Evolutionary conservation across 441 rosid species (phyloP).

Genomic region (Brassica hybrid): DNA sequence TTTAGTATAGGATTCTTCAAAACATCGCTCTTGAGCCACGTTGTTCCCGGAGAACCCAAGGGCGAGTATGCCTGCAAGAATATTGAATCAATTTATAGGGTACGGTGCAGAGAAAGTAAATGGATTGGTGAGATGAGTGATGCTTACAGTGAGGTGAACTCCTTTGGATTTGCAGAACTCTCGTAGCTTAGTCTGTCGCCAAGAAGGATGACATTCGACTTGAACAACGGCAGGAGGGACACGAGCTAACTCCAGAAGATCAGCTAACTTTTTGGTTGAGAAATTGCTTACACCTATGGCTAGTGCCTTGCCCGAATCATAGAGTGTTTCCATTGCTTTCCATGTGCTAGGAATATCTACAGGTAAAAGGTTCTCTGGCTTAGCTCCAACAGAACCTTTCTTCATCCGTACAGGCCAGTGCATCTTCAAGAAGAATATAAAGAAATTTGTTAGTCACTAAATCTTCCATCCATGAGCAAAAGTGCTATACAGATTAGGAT

Average conservation of each 20-base stretch:
- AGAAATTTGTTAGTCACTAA: neutral
- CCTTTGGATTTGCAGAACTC: slow-evolving; percentile 71
- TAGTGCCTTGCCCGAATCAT: slow-evolving; percentile 68
- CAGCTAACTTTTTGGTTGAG: slow-evolving; percentile 66
- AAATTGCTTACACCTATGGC: slow-evolving; percentile 87
- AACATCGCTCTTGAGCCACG: slow-evolving; percentile 63
- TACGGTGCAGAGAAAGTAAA: neutral
- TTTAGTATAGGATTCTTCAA: slow-evolving; percentile 56
- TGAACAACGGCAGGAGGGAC: slow-evolving; percentile 80
- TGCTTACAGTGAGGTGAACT: slow-evolving; percentile 70
- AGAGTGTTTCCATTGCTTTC: slow-evolving; percentile 48
- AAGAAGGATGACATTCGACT: slow-evolving; percentile 75
- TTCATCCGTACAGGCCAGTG: slow-evolving; percentile 69
- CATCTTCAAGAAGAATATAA: slow-evolving; percentile 9
- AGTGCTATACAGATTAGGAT: neutral
- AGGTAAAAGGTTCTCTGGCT: slow-evolving; percentile 52
- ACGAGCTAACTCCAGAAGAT: slow-evolving; percentile 61
- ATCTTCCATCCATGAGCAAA: neutral
- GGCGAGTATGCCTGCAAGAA: slow-evolving; percentile 62
- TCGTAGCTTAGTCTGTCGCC: slow-evolving; percentile 68
- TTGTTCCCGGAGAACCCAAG: slow-evolving; percentile 70
- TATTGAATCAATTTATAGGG: neutral
- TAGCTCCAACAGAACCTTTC: slow-evolving; percentile 55
- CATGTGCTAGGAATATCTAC: slow-evolving; percentile 70
- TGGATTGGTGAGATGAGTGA: slow-evolving; percentile 4